phyloP scores from a whole-genome alignment of 495 filamentous ascomycete genomes.

The Hypoxylon lenormandii region DNA sequence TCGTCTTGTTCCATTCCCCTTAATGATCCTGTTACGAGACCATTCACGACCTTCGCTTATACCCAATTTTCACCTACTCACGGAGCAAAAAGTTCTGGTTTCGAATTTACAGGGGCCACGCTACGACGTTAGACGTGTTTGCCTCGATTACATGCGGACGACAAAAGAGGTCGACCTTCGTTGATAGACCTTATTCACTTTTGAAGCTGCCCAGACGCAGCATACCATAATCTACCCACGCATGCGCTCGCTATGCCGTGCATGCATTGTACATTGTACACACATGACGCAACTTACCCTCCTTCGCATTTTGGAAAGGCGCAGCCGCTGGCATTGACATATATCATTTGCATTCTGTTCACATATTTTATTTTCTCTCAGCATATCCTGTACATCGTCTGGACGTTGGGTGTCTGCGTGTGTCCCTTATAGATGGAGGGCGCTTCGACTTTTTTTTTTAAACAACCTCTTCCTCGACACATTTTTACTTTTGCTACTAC shows the following conservation, averaged over 20 bases:
- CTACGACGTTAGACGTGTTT: slow-evolving; percentile 34
- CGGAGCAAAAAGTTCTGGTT: slow-evolving; percentile 40
- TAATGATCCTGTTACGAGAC: slow-evolving; percentile 43
- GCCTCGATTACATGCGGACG: slow-evolving; percentile 10
- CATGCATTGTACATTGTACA: slow-evolving; percentile 16
- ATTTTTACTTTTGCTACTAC: background rate
- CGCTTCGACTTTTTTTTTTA: slow-evolving; percentile 18
- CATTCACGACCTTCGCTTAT: slow-evolving; percentile 46
- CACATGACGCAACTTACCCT: slow-evolving; percentile 19
- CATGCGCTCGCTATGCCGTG: slow-evolving; percentile 10
- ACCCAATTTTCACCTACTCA: slow-evolving; percentile 40
- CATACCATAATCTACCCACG: slow-evolving; percentile 28
- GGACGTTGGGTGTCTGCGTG: slow-evolving; percentile 38
- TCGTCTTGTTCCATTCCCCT: slow-evolving; percentile 10
- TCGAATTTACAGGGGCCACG: slow-evolving; percentile 30
- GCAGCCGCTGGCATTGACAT: slow-evolving; percentile 44
- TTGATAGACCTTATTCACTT: slow-evolving; percentile 20
- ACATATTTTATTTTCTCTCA: slow-evolving; percentile 32
- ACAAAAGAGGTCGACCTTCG: slow-evolving; percentile 15
- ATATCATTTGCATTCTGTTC: slow-evolving; percentile 35
- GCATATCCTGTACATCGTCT: slow-evolving; percentile 43
- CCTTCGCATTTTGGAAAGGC: slow-evolving; percentile 45
- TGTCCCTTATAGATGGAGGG: slow-evolving; percentile 21
- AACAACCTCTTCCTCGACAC: slow-evolving; percentile 11
- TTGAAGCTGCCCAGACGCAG: slow-evolving; percentile 28